Conservation (phyloP, 805 yeast species). For the Ascoidea rubescens region DNA sequence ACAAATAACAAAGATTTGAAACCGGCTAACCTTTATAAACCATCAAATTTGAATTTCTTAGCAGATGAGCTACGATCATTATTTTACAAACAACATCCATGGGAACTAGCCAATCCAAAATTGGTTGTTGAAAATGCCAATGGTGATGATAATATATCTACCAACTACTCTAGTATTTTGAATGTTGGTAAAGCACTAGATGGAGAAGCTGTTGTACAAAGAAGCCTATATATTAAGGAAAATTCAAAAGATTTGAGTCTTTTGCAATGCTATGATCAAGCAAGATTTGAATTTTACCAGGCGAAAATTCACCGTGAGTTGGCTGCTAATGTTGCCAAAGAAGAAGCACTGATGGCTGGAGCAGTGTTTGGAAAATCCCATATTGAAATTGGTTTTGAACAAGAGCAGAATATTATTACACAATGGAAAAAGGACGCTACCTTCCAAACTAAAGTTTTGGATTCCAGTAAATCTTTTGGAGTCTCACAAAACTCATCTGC, state of each 20-base stretch:
- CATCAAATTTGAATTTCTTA: conserved; percentile 40
- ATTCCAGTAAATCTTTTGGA: conserved; percentile 31
- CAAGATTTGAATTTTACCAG: conserved; percentile 80
- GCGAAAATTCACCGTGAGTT: conserved; percentile 76
- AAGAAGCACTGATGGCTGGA: conserved; percentile 81
- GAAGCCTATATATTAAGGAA: conserved; percentile 43
- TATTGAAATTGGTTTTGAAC: conserved; percentile 51
- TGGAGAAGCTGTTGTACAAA: conserved; percentile 80
- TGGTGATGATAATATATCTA: conserved; percentile 35
- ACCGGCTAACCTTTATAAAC: conserved; percentile 29
- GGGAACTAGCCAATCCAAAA: conserved; percentile 93
- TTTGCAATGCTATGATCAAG: conserved; percentile 66
- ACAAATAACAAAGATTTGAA: conserved; percentile 31
- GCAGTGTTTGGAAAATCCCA: conserved; percentile 51
- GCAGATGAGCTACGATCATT: conserved; percentile 76
- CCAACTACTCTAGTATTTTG: conserved; percentile 69
- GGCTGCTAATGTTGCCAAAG: conserved; percentile 54
- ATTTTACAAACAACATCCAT: conserved; percentile 89
- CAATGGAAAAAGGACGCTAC: conserved; percentile 64
- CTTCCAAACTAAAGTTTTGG: conserved; percentile 41
- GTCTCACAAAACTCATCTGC: too few species aligned
- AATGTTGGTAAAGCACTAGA: conserved; percentile 67
- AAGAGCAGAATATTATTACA: conserved; percentile 59
- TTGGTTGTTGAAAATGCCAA: conserved; percentile 55
- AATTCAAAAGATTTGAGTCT: conserved; percentile 23